Base-by-base conservation (phyloP, 805 yeast species). In the Pichia phayaonensis region DNA sequence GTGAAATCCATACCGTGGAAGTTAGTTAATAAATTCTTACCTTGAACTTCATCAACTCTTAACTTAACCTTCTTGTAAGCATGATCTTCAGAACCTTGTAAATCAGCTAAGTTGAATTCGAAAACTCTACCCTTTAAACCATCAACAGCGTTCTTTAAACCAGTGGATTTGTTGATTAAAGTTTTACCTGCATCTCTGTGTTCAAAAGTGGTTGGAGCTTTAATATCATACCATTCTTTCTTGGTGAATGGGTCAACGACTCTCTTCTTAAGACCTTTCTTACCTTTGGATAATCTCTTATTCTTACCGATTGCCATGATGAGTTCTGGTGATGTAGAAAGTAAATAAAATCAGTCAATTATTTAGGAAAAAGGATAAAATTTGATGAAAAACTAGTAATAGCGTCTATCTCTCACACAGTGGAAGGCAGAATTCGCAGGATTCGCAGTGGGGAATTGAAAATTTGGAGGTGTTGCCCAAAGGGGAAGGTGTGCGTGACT, bases 1-100 rank as follows among this genome's bases (percentile, higher is more conserved):
- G 98, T 90, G 85, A 92, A 90, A 81, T 90, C 95, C 76, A 92
- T 76, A 70, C 98, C 98, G 83, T 90, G 97, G 95, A 90, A 92
- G 95, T 92, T 92, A 81, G 98, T 90, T 74, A 90, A 82, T 71
- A 90, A 82, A 85, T 90, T 90, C 81, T 89, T 88, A 79, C 97
- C 98, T 80, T 92, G 97, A 66, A 90, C 96, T 80, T 92, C 98
- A 70, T 90, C 98, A 67, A 92, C 96, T 80, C 97, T 90, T 77
- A 92, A 87, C 78, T 86, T 88, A 72, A 92, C 79, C 80, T 92
- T 90, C 84, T 95, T 92, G 88, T 84, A 86, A 61, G 97, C 84
- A 83, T 90, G 96, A 80, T 92, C 98, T 81, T 92, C 98, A 69
- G 95, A 88, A 70, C 96, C 96, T 80, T 92, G 97, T 71, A 92